A percentile compares a stretch with the other conserved stretches of the same genome.
These are phyloP conservation scores for Hansenula lynferdii DNA, from an alignment of 1,139 yeast genomes.

Conservation along the genomic window DNA sequence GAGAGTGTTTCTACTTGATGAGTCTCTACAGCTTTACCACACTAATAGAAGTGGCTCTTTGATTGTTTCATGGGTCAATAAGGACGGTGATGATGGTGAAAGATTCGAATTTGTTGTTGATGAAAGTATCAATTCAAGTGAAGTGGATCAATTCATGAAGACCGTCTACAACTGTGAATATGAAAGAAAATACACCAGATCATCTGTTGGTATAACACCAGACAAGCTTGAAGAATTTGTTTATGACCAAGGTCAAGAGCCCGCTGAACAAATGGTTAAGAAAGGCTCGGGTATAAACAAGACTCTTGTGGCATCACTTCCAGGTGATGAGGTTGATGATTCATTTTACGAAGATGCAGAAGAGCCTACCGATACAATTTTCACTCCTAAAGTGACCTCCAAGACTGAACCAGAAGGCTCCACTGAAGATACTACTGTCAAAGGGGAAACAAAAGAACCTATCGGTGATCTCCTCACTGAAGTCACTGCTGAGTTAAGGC, in stretches of 20 bases:
- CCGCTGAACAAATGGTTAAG: slow-evolving; percentile 2
- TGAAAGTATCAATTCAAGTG: slow-evolving; percentile 48
- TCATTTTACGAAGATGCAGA: slow-evolving; percentile 30
- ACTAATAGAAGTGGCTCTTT: slow-evolving; percentile 38
- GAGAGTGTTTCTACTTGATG: slow-evolving; percentile 58
- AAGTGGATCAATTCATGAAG: slow-evolving; percentile 61
- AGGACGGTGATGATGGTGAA: slow-evolving; percentile 86
- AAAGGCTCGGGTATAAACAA: not conserved
- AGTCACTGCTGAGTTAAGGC: slow-evolving; percentile 38
- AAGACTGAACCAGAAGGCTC: not conserved
- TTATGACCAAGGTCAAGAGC: slow-evolving; percentile 8
- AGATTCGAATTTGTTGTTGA: slow-evolving; percentile 76
- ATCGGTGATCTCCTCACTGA: slow-evolving; percentile 19
- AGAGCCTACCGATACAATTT: slow-evolving; percentile 4
- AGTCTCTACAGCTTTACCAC: slow-evolving; percentile 49
- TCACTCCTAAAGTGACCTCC: not conserved
- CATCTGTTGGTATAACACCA: slow-evolving; percentile 40
- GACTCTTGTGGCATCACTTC: slow-evolving; percentile 9
- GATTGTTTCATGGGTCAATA: slow-evolving; percentile 75
- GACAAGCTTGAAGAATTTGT: slow-evolving; percentile 1
- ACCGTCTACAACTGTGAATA: slow-evolving; percentile 66
- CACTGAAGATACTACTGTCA: not conserved
- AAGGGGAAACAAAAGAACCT: slow-evolving; percentile 6
- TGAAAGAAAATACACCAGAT: slow-evolving; percentile 64
- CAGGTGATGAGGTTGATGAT: slow-evolving; percentile 21